Base-by-base conservation (phyloP, 768 basidiomycete genomes). In the Xerocomellus dryophilus region DNA sequence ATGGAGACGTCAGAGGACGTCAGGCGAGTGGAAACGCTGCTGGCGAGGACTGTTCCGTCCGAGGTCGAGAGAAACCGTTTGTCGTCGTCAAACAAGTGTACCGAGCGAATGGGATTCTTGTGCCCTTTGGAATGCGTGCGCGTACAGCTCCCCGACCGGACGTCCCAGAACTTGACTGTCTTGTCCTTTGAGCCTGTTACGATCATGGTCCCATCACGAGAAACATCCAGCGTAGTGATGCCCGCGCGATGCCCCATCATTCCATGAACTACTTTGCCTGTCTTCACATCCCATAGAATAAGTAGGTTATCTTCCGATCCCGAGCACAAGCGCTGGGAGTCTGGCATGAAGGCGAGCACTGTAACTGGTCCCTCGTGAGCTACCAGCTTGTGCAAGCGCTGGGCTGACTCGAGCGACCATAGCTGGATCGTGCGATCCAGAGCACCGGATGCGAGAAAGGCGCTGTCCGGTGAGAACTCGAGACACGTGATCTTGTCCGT, bases 111-210 rank as follows among this genome's bases (percentile, higher is more conserved):
- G 4, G 3, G 5, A 2, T 32, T 18, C 20, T 50, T 40, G 29
- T 55, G 53, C 18, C 58, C 53, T 38, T 54, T 56, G 7, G 54
- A 42, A 15, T 52, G 12, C 17, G 58, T 54, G 5, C 52, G 49
- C 14, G 54, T 36, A 36, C 53, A 54, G 5, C 15, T 40, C 17
- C 62, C 62, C 4, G 62, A 47, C 11, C 5, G 29, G 7, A 35
- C 20, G 25, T 58, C 53, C 64, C 64, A 66, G 15, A 65, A 25
- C 20, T 61, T 63, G 34, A 66, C 50, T 1, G 59, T 49, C 23
- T 57, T 51, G 43, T 65, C 64, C 10, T 51, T 5, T 8, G 61
- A 66, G n/a, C 57, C 57, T 4, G 65, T 54, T 15, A 50, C 47
- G 7, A 66, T 18, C 47, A 56, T 50, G 32, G 7, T 43, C 2